Base-by-base conservation (phyloP, 306 rosid genomes). In the Cicer pinnatifidum region DNA sequence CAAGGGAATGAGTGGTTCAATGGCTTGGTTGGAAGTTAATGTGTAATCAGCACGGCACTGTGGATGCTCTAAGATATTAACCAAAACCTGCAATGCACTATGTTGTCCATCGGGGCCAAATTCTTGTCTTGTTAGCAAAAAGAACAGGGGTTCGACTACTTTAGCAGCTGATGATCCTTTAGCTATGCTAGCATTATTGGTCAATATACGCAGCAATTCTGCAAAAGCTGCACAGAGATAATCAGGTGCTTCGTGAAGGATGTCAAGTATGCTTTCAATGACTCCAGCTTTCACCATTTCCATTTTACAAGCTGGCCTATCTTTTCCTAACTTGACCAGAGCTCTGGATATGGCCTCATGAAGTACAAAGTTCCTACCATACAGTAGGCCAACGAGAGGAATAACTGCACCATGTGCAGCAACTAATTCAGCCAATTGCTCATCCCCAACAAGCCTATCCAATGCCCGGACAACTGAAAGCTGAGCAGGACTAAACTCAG, bases 41-140 rank as follows among this genome's bases (percentile, higher is more conserved):
- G 86, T 77, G 78, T 91, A 86, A 78, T 91, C 96, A 80, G 96
- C 89, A 69, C 96, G 97, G 58, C 98, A 94, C 48, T 91, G 95
- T 48, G 92, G 92, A 88, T 94, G 96, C 83, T 94, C 98, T 81
- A 94, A 86, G 80, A 94, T 89, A 80, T 94, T 94, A 80, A 94
- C 97, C 73, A 94, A 93, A 86, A 94, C 98, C 88, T 94, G 98
- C 78, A 94, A 81, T 11, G 95, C 92, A 85, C 97, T 94, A 72
- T 94, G 98, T 76, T 88, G 98, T 61, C 98, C 98, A 75, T 94
- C 97, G 50, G 97, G 97, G 81, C 97, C 97, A 84, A 94, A 94
- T 66, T 94, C 97, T 79, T 88, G 88, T 84, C 90, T 94, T 23
- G 91, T 84, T 84, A 94, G 87, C 86, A 94, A 76, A 84, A 83